phyloP scores from a whole-genome alignment of 1,139 yeast genomes.

The Saccharomyces uvarum region DNA sequence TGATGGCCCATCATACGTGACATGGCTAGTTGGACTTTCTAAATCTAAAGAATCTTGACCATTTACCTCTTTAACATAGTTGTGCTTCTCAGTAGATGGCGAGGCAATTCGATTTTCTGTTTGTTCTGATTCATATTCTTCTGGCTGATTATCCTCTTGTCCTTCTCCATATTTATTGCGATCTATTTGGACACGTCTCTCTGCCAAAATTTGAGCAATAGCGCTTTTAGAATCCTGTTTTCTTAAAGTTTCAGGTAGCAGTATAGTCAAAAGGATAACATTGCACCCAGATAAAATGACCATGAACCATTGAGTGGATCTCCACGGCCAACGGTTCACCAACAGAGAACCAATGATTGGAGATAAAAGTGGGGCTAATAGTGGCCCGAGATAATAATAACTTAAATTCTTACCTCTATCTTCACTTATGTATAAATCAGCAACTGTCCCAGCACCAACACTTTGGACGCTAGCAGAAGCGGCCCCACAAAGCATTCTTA shows the following conservation, averaged over 20 bases:
- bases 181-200: constrained; percentile 22
- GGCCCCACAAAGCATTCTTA: constrained; percentile 70
- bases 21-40: not conserved
- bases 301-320: constrained; percentile 83
- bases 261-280: constrained; percentile 43
- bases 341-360: constrained; percentile 80
- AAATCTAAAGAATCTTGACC: not conserved
- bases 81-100: not conserved
- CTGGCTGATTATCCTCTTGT: not conserved
- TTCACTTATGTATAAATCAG: constrained; percentile 60
- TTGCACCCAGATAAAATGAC: constrained; percentile 58
- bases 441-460: constrained; percentile 83
- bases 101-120: not conserved
- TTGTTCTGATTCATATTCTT: not conserved
- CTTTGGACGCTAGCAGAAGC: constrained; percentile 82
- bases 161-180: not conserved
- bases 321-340: constrained; percentile 71
- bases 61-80: not conserved
- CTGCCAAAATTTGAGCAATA: constrained; percentile 39
- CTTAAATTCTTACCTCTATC: constrained; percentile 80
- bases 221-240: constrained; percentile 45
- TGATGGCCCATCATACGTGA: not conserved
- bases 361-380: constrained; percentile 71
- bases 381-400: constrained; percentile 69
- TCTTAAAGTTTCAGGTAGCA: constrained; percentile 71